Percentiles rank a stretch among this genome's conserved stretches.
phyloP scores from a whole-genome alignment of 1,139 yeast genomes.

The Candida tropicalis region DNA sequence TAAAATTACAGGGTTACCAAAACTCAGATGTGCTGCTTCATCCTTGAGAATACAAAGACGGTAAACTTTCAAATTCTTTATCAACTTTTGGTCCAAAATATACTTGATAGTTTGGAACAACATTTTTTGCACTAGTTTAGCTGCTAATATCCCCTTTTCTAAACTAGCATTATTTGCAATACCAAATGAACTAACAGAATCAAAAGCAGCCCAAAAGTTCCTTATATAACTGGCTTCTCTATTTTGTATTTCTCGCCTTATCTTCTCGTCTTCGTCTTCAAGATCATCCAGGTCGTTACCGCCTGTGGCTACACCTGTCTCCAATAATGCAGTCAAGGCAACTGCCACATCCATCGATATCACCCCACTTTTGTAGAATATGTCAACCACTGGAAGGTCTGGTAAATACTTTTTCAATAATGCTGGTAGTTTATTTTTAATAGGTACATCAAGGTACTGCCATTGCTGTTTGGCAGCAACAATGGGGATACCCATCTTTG shows the following conservation, averaged over 20 bases:
- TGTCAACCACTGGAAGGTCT: slow-evolving; percentile 63
- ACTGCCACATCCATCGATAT: slow-evolving; percentile 94
- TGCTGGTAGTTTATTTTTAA: slow-evolving; percentile 71
- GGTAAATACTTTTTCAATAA: slow-evolving; percentile 74
- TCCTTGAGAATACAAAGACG: slow-evolving; percentile 88
- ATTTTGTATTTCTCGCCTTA: slow-evolving; percentile 46
- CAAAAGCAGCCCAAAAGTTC: slow-evolving; percentile 97
- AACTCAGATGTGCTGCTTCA: slow-evolving; percentile 69
- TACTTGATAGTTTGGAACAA: slow-evolving; percentile 89
- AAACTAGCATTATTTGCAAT: slow-evolving; percentile 6
- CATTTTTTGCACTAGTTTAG: slow-evolving; percentile 81
- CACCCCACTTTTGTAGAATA: slow-evolving; percentile 64
- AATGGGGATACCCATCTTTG: slow-evolving; percentile 93
- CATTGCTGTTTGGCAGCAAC: slow-evolving; percentile 89
- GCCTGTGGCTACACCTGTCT: slow-evolving; percentile 51
- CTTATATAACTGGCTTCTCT: slow-evolving; percentile 78
- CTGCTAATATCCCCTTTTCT: slow-evolving; percentile 40
- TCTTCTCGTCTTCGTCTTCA: slow-evolving; percentile 38
- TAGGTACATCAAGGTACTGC: slow-evolving; percentile 82
- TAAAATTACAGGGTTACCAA: slow-evolving; percentile 83
- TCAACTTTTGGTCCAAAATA: slow-evolving; percentile 75
- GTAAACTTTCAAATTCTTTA: slow-evolving; percentile 79
- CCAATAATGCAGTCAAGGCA: slow-evolving; percentile 80
- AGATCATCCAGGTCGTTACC: slow-evolving; percentile 23
- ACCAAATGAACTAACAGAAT: slow-evolving; percentile 76